Evolutionary conservation across 768 basidiomycete genomes (phyloP).

Genomic region (Pleurotus ostreatus): DNA sequence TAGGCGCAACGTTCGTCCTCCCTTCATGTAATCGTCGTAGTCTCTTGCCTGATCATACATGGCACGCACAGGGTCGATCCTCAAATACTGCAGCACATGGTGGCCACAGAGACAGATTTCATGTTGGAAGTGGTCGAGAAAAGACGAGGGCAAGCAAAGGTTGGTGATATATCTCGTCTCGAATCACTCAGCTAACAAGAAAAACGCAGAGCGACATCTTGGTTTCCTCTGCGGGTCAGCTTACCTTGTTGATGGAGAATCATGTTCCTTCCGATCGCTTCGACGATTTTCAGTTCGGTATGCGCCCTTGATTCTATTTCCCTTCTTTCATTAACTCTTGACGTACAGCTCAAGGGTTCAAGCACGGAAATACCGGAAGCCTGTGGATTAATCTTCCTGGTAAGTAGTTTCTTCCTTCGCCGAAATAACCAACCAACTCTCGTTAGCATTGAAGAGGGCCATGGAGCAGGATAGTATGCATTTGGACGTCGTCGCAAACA

Average conservation of each 20-base stretch:
- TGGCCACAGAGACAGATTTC: conserved; percentile 77
- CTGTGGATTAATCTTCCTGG: conserved; percentile 75
- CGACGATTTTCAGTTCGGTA: conserved; percentile 88
- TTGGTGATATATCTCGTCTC: conserved; percentile 11
- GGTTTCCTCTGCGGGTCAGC: conserved; percentile 84
- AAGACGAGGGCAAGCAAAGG: conserved; percentile 80
- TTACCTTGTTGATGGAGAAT: conserved; percentile 88
- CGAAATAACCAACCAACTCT: not conserved
- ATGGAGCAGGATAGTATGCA: conserved; percentile 86
- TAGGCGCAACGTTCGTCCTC: conserved; percentile 77
- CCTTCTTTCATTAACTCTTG: not conserved
- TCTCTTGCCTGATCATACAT: not conserved
- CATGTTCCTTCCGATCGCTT: conserved; percentile 91
- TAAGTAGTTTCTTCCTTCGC: conserved; percentile 20
- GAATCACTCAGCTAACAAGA: not conserved
- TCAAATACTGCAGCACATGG: conserved; percentile 82
- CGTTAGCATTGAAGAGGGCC: conserved; percentile 77
- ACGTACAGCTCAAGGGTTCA: conserved; percentile 59
- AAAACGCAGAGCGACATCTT: conserved; percentile 75
- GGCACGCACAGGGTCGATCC: conserved; percentile 58
- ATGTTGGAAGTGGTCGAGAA: conserved; percentile 96
- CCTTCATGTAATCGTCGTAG: not conserved
- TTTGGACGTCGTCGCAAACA: conserved; percentile 93
- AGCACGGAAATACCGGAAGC: conserved; percentile 75
- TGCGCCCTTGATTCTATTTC: conserved; percentile 4